Base-by-base conservation (phyloP, 345 rosid species). In the Euphorbia tirucalli region DNA sequence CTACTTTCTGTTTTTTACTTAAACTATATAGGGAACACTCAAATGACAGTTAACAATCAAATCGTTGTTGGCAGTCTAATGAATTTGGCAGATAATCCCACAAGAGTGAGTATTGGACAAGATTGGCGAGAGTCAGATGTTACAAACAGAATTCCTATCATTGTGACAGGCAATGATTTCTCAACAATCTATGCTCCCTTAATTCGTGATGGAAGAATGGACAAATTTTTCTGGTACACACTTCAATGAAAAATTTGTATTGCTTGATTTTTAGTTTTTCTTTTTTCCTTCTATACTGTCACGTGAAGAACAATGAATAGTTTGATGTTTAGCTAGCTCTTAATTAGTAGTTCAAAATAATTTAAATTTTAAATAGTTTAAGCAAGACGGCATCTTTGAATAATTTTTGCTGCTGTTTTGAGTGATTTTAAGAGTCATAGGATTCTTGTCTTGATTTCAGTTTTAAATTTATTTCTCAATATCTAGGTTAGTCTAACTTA, bases 181-280 rank as follows among this genome's bases (percentile, higher is more conserved):
- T 89, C 97, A 63, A 92, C 68, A 27, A 80, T 94, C 55, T 94
- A 92, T 79, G 95, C 98, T 64, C 98, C 98, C 82, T 78, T 94
- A 85, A 92, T 94, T 78, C 96, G 97, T 73, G 98, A 94, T 81
- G 98, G 98, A 73, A 89, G 98, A 83, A 92, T 92, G 97, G 97
- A 94, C 32, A 94, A 92, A 81, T 94, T 94, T 60, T 92, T 85
- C 84, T 94, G 98, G 97, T 94, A 86, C 11, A 15, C 66, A 49
- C 67, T 57, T 61, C 30, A 67, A 55, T 41, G 32, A 56, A 50
- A n/a, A 44, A 21, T 31, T 27, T 4, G 2, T n/a, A 22, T 49
- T 65, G 18, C 35, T 55, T 75, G 57, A 24, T 4, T 31, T 73
- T 13, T 35, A 43, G 57, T 19, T 27, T 22, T 39, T 39, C 28